A percentile compares a stretch with the other conserved stretches of the same genome.
These are phyloP conservation scores for Parvularia atlantis DNA, from an alignment of 78 protist genomes.

Conservation along the genomic window DNA sequence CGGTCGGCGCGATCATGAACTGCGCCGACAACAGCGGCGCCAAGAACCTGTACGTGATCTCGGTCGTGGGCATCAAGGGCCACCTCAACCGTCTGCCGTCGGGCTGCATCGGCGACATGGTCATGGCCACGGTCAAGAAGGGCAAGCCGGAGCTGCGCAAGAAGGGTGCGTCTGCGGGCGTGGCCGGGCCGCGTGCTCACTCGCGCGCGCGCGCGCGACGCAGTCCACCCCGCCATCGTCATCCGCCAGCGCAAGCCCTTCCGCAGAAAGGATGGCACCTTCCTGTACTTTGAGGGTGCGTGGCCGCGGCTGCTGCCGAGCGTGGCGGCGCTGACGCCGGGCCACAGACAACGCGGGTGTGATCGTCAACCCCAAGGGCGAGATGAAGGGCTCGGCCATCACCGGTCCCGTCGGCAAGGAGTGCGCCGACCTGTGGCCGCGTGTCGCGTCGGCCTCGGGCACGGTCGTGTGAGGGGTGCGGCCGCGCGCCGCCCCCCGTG, in stretches of 20 bases:
- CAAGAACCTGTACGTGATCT: constrained; percentile 96
- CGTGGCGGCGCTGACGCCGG: no score
- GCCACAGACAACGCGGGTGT: constrained; percentile 98
- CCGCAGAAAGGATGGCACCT: constrained; percentile 88
- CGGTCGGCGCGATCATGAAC: constrained; percentile 93
- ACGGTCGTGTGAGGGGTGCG: no score
- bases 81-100: constrained; percentile 93
- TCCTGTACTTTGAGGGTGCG: constrained; percentile 87
- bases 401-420: constrained; percentile 99
- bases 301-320: no score
- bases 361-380: constrained; percentile 97
- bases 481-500: no score
- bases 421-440: constrained; percentile 99
- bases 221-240: constrained; percentile 85
- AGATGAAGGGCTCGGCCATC: constrained; percentile 97
- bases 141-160: constrained; percentile 98
- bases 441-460: constrained; percentile 43
- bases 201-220: no score
- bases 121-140: constrained; percentile 95
- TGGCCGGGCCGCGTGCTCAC: background rate
- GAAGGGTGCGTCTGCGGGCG: constrained; percentile 55
- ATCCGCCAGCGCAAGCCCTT: constrained; percentile 95
- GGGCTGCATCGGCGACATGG: constrained; percentile 94
- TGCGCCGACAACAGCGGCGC: constrained; percentile 99
- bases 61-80: constrained; percentile 83